Base-by-base conservation (phyloP, 345 rosid genomes). In the Sisymbrium irio region DNA sequence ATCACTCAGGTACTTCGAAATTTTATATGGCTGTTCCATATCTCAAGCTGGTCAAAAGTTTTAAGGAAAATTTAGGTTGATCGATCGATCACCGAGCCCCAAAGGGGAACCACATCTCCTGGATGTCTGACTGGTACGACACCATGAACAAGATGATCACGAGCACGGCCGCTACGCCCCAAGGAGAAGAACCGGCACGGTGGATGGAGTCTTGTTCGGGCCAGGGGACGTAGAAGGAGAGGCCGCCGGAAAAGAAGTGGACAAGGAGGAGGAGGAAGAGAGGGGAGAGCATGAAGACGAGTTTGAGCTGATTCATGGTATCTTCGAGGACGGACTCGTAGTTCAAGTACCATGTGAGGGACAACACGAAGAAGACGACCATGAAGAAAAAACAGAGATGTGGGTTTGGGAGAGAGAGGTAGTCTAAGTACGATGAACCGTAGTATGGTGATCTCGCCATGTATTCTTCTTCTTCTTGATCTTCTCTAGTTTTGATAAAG, bases 21-120 rank as follows among this genome's bases (percentile, higher is more conserved):
- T 51, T 36, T n/a, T n/a, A n/a, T 68, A 76, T 62, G 51, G 42
- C 14, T 62, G 32, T 10, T 53, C 20, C 68, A 30, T 75, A 75
- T 19, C 41, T 67, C 42, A 35, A 60, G 56, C 58, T 55, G 42
- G 45, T 66, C 4, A 65, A 28, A 39, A 32, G 30, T 8, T 7
- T 40, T 13, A 56, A 41, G 19, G 49, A 45, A 46, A 57, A 3
- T 9, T 13, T 9, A 70, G 36, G 62, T 19, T 22, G 66, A 50
- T 50, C 33, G 6, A 47, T 70, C 61, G n/a, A n/a, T n/a, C 71
- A 77, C 76, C 50, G 64, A 39, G 63, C 62, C 35, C 80, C 80
- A 63, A 84, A 74, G 18, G 92, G 89, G 49, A 87, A 87, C 88
- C 88, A 85, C 45, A 76, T 82, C 82, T 87, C 86, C 13, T 79